Base-by-base conservation (phyloP, 768 basidiomycete genomes). In the Tulasnella sp. region DNA sequence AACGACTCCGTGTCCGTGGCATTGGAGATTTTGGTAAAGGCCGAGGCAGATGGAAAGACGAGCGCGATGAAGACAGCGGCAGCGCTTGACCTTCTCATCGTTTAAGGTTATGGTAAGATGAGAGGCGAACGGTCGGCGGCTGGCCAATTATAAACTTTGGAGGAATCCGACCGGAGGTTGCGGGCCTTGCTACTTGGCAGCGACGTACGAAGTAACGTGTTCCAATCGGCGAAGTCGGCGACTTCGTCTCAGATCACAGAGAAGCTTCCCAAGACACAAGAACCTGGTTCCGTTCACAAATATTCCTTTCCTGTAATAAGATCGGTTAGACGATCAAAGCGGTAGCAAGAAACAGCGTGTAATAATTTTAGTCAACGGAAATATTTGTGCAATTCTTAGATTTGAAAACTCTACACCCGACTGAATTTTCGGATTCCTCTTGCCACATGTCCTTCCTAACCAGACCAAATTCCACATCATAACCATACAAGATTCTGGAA, bases 1-100 rank as follows among this genome's bases (percentile, higher is more conserved):
- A 93, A 84, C 2, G 88, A 86, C n/a, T 81, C 76, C 37, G 60
- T 50, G 37, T 81, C 76, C 31, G 58, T 78, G 28, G n/a, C 77
- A 41, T 78, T 78, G 54, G 42, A 50, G 12, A 69, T 69, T 69
- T 69, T 28, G 64, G 64, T 69, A 28, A 69, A 69, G 31, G 64
- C 64, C 34, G 64, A 69, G 28, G 64, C 9, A 12, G 64, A 69
- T 37, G 64, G 64, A 69, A 69, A 69, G 64, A 69, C 64, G 31
- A 69, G 64, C 0, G 64, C 6, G 64, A 69, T 16, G 64, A 69
- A 69, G 28, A 69, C 14, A 31, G 64, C 34, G 64, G 64, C 64
- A 18, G 64, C 64, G 20, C 31, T 69, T 28, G 64, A 69, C 64
- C 34, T 14, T 20, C 64, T 28, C 64, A 69, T 69, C 28, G 64